These are phyloP conservation scores for Oldenlandia corymbosa DNA, from an alignment of 257 asterid genomes.

Conservation along the genomic window DNA sequence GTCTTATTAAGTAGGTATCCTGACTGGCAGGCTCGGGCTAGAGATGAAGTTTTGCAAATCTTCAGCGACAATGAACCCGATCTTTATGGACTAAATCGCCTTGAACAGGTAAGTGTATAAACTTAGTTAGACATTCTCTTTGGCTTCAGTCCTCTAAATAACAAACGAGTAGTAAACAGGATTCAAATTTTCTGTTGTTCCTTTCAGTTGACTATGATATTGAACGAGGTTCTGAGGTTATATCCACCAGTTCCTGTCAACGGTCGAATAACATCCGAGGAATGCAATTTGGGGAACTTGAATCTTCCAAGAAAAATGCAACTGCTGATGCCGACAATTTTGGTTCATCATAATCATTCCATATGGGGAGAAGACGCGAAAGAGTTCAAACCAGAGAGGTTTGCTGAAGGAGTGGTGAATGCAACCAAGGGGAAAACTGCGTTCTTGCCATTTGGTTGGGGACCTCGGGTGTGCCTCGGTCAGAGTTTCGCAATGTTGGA, in stretches of 20 bases:
- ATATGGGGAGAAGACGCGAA: conserved; percentile 24
- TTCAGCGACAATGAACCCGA: conserved; percentile 25
- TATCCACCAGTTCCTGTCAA: conserved; percentile 14
- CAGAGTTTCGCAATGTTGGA: conserved; percentile 18
- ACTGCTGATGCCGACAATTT: conserved; percentile 13
- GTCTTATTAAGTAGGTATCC: conserved; percentile 26
- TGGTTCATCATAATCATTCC: conserved; percentile 18
- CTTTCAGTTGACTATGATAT: conserved; percentile 25
- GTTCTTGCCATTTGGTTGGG: conserved; percentile 19
- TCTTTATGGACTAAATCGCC: conserved; percentile 26
- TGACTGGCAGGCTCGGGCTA: conserved; percentile 37
- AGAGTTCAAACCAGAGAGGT: conserved; percentile 23
- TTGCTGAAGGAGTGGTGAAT: conserved; percentile 7
- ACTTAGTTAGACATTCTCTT: too few species aligned
- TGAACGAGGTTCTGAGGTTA: conserved; percentile 20
- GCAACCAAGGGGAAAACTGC: conserved; percentile 8
- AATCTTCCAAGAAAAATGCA: conserved; percentile 10
- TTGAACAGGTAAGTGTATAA: conserved; percentile 24
- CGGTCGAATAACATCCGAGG: conserved; percentile 5
- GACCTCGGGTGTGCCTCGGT: conserved; percentile 18
- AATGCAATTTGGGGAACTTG: conserved; percentile 12
- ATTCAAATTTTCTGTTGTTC: neutral
- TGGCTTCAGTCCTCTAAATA: too few species aligned
- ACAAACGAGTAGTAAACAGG: too few species aligned
- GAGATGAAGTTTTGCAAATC: conserved; percentile 35